These are phyloP conservation scores for Hysterangium stoloniferum DNA, from an alignment of 768 basidiomycete genomes.

Conservation along the genomic window DNA sequence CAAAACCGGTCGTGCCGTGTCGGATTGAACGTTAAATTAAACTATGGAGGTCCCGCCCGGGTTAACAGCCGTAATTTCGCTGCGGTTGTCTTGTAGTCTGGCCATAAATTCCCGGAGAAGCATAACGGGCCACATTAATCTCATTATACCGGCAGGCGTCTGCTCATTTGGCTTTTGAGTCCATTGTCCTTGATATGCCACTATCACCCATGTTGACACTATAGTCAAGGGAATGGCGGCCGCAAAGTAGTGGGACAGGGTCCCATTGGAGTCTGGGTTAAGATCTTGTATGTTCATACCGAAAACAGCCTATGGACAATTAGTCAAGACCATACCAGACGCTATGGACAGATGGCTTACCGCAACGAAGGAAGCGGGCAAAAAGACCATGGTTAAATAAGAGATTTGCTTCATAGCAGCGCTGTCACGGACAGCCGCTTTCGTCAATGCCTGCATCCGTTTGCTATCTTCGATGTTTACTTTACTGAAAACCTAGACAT, in stretches of 20 bases:
- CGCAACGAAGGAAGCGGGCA: conserved; percentile 42
- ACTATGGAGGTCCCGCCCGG: too few relatives aligned
- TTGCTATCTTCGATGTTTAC: conserved; percentile 51
- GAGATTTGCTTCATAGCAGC: conserved; percentile 34
- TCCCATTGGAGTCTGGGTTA: conserved; percentile 3
- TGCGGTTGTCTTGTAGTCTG: too few relatives aligned
- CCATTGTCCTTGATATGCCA: conserved; percentile 9
- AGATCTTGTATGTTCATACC: conserved; percentile 12
- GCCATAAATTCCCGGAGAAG: too few relatives aligned
- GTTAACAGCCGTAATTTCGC: too few relatives aligned
- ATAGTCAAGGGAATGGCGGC: conserved; percentile 9
- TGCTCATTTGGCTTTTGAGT: too few relatives aligned
- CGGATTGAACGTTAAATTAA: too few relatives aligned
- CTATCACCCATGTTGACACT: conserved; percentile 7
- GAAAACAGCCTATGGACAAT: conserved; percentile 13
- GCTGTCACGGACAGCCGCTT: conserved; percentile 36
- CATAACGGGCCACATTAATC: too few relatives aligned
- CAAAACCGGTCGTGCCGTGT: too few relatives aligned
- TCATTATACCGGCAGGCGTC: too few relatives aligned
- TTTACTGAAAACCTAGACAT: conserved; percentile 44
- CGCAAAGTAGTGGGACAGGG: conserved; percentile 7
- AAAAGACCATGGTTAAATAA: conserved; percentile 54
- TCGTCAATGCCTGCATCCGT: conserved; percentile 44
- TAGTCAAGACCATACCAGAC: background rate
- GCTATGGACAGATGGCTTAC: too few relatives aligned